phyloP scores from a whole-genome alignment of 805 yeast species.

The Ogataea nakhonphanomensis region DNA sequence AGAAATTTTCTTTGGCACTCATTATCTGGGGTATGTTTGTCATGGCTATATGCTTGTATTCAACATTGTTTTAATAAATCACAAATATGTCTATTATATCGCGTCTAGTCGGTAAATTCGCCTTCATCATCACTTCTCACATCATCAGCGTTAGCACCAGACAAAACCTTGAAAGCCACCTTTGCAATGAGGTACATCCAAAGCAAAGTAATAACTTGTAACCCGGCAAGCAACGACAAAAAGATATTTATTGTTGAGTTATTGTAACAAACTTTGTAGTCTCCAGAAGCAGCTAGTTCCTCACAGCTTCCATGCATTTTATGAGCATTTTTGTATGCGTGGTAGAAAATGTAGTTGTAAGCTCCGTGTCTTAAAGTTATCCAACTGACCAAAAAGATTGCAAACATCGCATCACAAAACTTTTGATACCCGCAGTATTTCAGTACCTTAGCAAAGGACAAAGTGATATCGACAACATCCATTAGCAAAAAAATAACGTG shows the following conservation, averaged over 20 bases:
- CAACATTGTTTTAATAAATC: slow-evolving; percentile 33
- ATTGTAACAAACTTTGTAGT: slow-evolving; percentile 47
- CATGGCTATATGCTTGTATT: slow-evolving; percentile 53
- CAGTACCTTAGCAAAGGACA: slow-evolving; percentile 71
- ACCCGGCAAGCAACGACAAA: slow-evolving; percentile 52
- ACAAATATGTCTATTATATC: slow-evolving; percentile 20
- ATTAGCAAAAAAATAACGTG: slow-evolving; percentile 72
- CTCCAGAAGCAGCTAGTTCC: slow-evolving; percentile 8
- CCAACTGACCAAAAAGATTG: slow-evolving; percentile 68
- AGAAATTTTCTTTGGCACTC: slow-evolving; percentile 35
- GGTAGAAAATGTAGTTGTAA: slow-evolving; percentile 64
- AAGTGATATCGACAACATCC: slow-evolving; percentile 77
- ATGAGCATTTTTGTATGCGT: slow-evolving; percentile 47
- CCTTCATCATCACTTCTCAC: slow-evolving; percentile 67
- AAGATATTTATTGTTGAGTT: slow-evolving; percentile 45
- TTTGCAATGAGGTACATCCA: slow-evolving; percentile 76
- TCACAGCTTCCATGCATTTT: slow-evolving; percentile 46
- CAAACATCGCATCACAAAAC: slow-evolving; percentile 67
- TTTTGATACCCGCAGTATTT: slow-evolving; percentile 63
- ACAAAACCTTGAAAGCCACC: slow-evolving; percentile 66
- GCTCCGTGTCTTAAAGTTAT: slow-evolving; percentile 67
- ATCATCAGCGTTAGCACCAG: slow-evolving; percentile 80
- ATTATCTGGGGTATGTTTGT: slow-evolving; percentile 51
- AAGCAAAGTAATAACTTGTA: slow-evolving; percentile 61
- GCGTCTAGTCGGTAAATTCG: slow-evolving; percentile 25